These are phyloP conservation scores for Cercospora citrullina DNA, from an alignment of 2,329 filamentous ascomycete genomes.

Conservation along the genomic window DNA sequence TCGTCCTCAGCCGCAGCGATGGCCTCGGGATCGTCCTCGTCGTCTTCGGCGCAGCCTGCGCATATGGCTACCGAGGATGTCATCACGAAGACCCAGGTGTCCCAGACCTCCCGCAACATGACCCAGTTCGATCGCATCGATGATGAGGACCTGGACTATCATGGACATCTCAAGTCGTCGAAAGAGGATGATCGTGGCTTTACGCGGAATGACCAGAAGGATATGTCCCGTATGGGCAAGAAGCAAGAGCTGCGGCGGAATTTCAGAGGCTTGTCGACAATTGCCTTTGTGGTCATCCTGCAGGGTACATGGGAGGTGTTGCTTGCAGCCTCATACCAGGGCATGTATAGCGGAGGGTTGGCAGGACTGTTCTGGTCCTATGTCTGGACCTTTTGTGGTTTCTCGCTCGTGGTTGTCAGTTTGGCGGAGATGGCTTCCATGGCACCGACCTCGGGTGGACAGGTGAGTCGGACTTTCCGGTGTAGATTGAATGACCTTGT, in stretches of 20 bases:
- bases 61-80: conserved; percentile 23
- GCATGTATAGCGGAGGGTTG: conserved; percentile 30
- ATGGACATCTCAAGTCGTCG: conserved; percentile 24
- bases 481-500: conserved; percentile 11
- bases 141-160: conserved; percentile 24
- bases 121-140: conserved; percentile 25
- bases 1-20: conserved; percentile 2
- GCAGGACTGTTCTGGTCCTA: conserved; percentile 35
- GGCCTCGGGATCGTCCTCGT: conserved; percentile 20
- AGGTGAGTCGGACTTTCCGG: conserved; percentile 11
- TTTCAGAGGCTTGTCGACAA: conserved; percentile 50
- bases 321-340: conserved; percentile 34
- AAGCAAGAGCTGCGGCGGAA: conserved; percentile 52
- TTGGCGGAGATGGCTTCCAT: conserved; percentile 40
- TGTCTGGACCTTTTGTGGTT: conserved; percentile 32
- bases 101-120: conserved; percentile 20
- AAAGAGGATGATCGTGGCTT: conserved; percentile 18
- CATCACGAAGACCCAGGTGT: conserved; percentile 26
- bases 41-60: conserved; percentile 26
- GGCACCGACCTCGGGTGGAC: conserved; percentile 37
- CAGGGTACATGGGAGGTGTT: conserved; percentile 56
- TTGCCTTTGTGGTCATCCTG: conserved; percentile 52
- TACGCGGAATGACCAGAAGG: conserved; percentile 38
- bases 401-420: conserved; percentile 28
- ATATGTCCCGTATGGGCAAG: conserved; percentile 53